Evolutionary conservation across 352 stramenopile species (phyloP), one percentile per base, ranked within the genome.

Genomic region (Phytophthora idaei): DNA sequence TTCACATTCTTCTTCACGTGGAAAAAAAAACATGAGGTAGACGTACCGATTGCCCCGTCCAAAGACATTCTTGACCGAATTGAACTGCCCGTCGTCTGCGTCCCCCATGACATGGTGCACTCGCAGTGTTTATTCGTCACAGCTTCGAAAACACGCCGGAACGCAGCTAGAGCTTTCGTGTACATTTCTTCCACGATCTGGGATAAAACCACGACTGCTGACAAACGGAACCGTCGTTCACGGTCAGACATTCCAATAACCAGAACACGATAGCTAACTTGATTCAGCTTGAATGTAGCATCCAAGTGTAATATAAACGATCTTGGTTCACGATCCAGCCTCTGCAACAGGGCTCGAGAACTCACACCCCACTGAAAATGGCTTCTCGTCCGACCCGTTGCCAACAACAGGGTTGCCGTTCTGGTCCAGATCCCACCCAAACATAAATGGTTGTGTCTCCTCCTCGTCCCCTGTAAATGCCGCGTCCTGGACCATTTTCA

Each of bases 1-100:
- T 36, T 51, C 17, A 51, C 45, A 5, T 52, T 37, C 7, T 52
- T 52, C 46, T 37, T 32, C 7, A 51, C 45, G 25, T 51, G 45
- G 27, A n/a, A 52, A 52, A 37, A 39, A 51, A 5, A 25, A 52
- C 46, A 52, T 52, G 9, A 52, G 27, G 5, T 39, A 39, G 8
- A 39, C 14, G 14, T 39, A 52, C 12, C 9, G 4, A 14, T 52
- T 37, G 46, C 36, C 28, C 0, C 12, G 10, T 1, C 46, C 46
- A 2, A 52, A 12, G 3, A 39, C 5, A 1, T 8, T 3, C 4
- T 39, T 2, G 1, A 52, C 28, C 1, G 11, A 25, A 25, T 52
- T 52, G 14, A 27, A 39, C 28, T 34, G 27, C 12, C 3, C 46
- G 14, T 52, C 46, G 37, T 51, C 45, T 17, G 25, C 45, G 10